phyloP scores from a whole-genome alignment of 768 basidiomycete species.

The Russula abietina region DNA sequence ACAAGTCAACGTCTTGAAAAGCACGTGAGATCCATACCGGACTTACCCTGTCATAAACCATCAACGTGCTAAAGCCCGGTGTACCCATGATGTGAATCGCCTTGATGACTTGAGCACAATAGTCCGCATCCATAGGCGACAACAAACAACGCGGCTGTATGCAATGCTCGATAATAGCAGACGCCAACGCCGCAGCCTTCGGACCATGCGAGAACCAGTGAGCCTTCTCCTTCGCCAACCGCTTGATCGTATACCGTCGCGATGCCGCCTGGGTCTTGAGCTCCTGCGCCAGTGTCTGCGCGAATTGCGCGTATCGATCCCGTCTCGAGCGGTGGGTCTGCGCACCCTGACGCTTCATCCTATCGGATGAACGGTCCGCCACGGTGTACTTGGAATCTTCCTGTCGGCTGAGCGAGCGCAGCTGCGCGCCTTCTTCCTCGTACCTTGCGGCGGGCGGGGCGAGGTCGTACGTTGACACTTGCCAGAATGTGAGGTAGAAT shows the following conservation, averaged over 20 bases:
- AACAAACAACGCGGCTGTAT: conserved; percentile 86
- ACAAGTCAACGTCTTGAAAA: not conserved
- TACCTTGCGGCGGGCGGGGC: conserved; percentile 71
- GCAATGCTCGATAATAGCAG: conserved; percentile 79
- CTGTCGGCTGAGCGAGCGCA: conserved; percentile 57
- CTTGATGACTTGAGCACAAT: conserved; percentile 85
- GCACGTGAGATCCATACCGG: conserved; percentile 32
- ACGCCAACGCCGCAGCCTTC: conserved; percentile 47
- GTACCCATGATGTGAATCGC: conserved; percentile 86
- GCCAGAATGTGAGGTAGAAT: conserved; percentile 97
- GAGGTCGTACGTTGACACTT: conserved; percentile 86
- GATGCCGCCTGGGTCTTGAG: conserved; percentile 70
- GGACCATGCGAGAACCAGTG: conserved; percentile 73
- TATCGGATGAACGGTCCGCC: conserved; percentile 69
- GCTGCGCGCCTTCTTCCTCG: conserved; percentile 62
- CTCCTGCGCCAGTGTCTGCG: conserved; percentile 56
- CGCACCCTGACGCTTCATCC: conserved; percentile 52
- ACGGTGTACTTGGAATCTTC: conserved; percentile 57
- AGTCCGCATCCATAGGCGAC: conserved; percentile 97
- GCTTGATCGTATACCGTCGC: conserved; percentile 68
- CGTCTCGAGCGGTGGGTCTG: conserved; percentile 53
- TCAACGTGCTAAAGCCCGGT: conserved; percentile 77
- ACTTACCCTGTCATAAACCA: conserved; percentile 60
- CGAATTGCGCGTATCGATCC: conserved; percentile 59
- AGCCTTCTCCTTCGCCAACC: conserved; percentile 67